Base-by-base conservation (phyloP, 1,284 basidiomycete species). In the Exobasidium cylindrosporum region DNA sequence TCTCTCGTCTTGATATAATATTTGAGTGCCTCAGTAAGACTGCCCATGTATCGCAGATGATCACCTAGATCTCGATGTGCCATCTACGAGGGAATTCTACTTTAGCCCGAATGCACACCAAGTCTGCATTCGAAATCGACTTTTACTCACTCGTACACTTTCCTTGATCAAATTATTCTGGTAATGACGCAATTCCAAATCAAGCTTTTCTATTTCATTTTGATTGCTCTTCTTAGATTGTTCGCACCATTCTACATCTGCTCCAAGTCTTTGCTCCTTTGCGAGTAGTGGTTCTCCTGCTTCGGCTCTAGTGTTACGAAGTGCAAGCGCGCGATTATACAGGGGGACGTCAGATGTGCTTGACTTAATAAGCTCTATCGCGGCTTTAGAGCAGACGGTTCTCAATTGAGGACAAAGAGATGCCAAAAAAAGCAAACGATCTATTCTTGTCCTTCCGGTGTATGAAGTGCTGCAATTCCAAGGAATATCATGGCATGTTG, bases 151-250 rank as follows among this genome's bases (percentile, higher is more conserved):
- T 68, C 92, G 84, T 71, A 92, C 91, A 83, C 90, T 92, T 83
- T 95, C 92, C 80, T 92, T 93, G 83, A 94, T 92, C 86, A 92
- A 87, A 77, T 92, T 94, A 73, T 89, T 91, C 64, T 87, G 84
- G 75, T 93, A 93, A 14, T 88, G 89, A 84, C 91, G 92, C 76
- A 95, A 83, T 80, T 94, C 92, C 10, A 90, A 87, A 80, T 92
- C 90, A 56, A 94, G 82, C 80, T 88, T 90, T 29, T 85, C 85
- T 60, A 84, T 83, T 73, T 91, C 89, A 3, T 83, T 83, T 61
- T 83, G 81, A 71, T 89, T 89, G 72, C 84, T 86, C 60, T 83
- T 81, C 53, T 82, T 82, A 21, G 83, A 85, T 62, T 86, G 83
- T 31, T 90, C 87, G 7, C 86, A 77, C 91, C 90, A 94, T 14